phyloP scores from a whole-genome alignment of 176 grass and related monocot species.

The Areca catechu region DNA sequence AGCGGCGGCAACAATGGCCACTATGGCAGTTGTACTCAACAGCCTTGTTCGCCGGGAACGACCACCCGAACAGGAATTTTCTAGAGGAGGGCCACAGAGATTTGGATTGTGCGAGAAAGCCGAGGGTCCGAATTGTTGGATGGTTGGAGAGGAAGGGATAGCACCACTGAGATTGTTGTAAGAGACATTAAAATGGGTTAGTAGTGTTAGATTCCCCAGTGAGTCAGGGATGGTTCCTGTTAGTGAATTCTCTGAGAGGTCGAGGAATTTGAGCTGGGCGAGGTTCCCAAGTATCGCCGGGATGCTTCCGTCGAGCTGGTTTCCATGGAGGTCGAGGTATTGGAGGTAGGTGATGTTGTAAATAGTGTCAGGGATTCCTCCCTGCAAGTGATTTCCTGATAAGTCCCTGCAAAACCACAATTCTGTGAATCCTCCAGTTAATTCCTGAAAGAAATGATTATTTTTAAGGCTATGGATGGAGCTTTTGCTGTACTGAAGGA shows the following conservation, averaged over 20 bases:
- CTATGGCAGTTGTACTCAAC: conserved; percentile 51
- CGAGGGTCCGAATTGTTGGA: conserved; percentile 43
- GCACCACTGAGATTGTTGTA: conserved; percentile 63
- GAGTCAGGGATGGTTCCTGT: conserved; percentile 40
- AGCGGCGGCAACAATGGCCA: conserved; percentile 70
- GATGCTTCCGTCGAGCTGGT: conserved; percentile 48
- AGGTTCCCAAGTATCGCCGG: conserved; percentile 57
- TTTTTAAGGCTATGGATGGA: conserved; percentile 2
- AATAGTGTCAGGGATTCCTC: conserved; percentile 50
- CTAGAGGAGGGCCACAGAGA: conserved; percentile 64
- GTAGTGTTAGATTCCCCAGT: conserved; percentile 49
- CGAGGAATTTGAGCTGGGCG: conserved; percentile 49
- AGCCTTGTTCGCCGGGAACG: conserved; percentile 15
- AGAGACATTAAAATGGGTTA: conserved; percentile 80
- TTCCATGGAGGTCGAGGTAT: conserved; percentile 62
- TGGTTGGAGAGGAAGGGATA: conserved; percentile 45
- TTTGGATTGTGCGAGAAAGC: conserved; percentile 55
- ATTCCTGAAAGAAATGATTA: conserved; percentile 22
- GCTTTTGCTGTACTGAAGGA: not conserved
- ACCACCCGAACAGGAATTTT: conserved; percentile 27
- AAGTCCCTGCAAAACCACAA: conserved; percentile 46
- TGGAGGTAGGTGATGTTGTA: conserved; percentile 77
- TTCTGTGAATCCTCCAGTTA: conserved; percentile 20
- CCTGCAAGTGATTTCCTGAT: conserved; percentile 58
- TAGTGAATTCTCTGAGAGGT: conserved; percentile 66